A percentile compares a stretch with the other conserved stretches of the same genome.
Evolutionary conservation across 202 grass and related monocot species (phyloP).

Genomic region (Hordeum pubiflorum): DNA sequence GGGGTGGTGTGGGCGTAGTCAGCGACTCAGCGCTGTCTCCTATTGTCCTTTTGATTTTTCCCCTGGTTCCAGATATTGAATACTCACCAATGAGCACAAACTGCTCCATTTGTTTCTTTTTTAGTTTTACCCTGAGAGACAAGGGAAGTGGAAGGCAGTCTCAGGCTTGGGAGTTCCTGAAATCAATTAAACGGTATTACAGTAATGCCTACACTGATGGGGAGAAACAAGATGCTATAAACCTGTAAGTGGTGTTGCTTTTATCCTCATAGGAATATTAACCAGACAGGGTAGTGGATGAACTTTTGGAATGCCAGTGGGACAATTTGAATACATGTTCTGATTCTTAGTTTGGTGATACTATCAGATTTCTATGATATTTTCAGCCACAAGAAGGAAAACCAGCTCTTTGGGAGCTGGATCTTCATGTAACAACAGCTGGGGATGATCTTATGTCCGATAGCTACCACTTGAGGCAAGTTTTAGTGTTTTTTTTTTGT

Average conservation of each 20-base stretch:
- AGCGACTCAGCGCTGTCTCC: too few relatives aligned
- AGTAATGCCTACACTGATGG: slow-evolving; percentile 88
- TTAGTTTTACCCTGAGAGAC: slow-evolving; percentile 81
- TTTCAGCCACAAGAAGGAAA: slow-evolving; percentile 87
- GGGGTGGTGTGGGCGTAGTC: too few relatives aligned
- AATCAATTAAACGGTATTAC: slow-evolving; percentile 85
- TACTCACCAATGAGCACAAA: background rate
- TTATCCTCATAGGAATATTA: too few relatives aligned
- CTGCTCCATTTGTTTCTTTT: background rate
- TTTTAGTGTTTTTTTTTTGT: slow-evolving; percentile 7
- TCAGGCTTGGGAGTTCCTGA: slow-evolving; percentile 76
- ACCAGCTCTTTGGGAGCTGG: slow-evolving; percentile 85
- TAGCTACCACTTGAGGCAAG: slow-evolving; percentile 39
- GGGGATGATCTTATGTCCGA: slow-evolving; percentile 41
- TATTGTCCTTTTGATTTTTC: too few relatives aligned
- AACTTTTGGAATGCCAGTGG: too few relatives aligned
- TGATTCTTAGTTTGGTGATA: slow-evolving; percentile 31
- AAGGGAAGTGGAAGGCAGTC: slow-evolving; percentile 92
- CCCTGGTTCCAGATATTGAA: background rate
- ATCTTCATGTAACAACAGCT: slow-evolving; percentile 72
- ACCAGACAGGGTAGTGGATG: background rate
- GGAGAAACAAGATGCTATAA: slow-evolving; percentile 93
- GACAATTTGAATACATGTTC: background rate
- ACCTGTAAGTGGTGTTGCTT: too few relatives aligned
- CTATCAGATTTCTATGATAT: slow-evolving; percentile 77